Conservation (phyloP, 106 monocot species). For the Posidonia australis region DNA sequence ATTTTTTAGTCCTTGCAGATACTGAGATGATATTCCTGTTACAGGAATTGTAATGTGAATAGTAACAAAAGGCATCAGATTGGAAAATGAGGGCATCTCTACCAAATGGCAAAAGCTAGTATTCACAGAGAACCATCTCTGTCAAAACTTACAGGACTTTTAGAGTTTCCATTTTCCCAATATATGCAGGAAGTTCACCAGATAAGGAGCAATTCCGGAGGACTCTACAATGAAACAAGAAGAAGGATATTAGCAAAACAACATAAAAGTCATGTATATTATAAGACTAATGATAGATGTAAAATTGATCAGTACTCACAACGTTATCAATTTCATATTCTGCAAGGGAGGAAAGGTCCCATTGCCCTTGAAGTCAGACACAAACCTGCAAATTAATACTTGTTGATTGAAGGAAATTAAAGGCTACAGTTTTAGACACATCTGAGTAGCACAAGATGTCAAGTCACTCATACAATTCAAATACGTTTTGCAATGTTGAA, state of each 20-base stretch:
- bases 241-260: background rate
- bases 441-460: background rate
- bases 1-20: too few relatives aligned
- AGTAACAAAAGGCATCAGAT: too few relatives aligned
- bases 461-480: slow-evolving; percentile 27
- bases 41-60: too few relatives aligned
- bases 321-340: too few relatives aligned
- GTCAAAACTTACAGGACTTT: slow-evolving; percentile 1
- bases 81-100: too few relatives aligned
- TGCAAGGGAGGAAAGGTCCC: slow-evolving; percentile 40
- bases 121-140: background rate
- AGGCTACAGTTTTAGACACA: background rate
- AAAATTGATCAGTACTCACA: too few relatives aligned
- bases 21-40: too few relatives aligned
- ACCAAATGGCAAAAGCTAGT: background rate
- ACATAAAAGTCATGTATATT: too few relatives aligned
- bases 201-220: slow-evolving; percentile 44
- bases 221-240: slow-evolving; percentile 22
- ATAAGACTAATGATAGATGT: too few relatives aligned
- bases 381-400: slow-evolving; percentile 22
- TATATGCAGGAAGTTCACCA: slow-evolving; percentile 33
- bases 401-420: background rate
- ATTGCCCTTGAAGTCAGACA: slow-evolving; percentile 28
- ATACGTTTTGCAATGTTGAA: slow-evolving; percentile 14
- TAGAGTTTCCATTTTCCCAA: slow-evolving; percentile 28